A percentile compares a stretch with the other conserved stretches of the same genome.
These are phyloP conservation scores for Clavulina sp. DNA, from an alignment of 768 basidiomycete species.

Conservation along the genomic window DNA sequence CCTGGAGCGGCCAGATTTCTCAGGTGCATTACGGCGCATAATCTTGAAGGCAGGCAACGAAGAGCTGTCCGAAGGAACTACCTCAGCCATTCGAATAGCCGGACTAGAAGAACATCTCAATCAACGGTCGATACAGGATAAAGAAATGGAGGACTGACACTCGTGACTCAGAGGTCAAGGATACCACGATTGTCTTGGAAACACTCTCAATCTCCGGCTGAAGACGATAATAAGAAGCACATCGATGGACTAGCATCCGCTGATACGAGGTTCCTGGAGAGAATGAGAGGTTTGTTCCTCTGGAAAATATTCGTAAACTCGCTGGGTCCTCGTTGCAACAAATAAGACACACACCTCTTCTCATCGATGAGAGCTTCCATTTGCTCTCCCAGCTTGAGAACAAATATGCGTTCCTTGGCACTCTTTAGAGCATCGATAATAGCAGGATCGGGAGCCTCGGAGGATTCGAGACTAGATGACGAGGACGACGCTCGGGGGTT, in stretches of 20 bases:
- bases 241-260: conserved; percentile 70
- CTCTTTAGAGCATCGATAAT: conserved; percentile 73
- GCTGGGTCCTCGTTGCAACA: background rate
- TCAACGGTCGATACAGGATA: conserved; percentile 9
- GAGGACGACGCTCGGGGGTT: too few species aligned
- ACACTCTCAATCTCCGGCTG: conserved; percentile 45
- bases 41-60: conserved; percentile 73
- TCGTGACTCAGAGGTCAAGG: conserved; percentile 43
- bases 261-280: conserved; percentile 64
- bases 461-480: too few species aligned
- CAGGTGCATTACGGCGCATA: conserved; percentile 50
- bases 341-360: conserved; percentile 34
- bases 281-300: conserved; percentile 25
- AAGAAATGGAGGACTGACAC: conserved; percentile 35
- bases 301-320: conserved; percentile 1
- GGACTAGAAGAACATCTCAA: conserved; percentile 30
- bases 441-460: conserved; percentile 34
- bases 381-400: conserved; percentile 72
- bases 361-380: conserved; percentile 70
- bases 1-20: conserved; percentile 36
- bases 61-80: conserved; percentile 56
- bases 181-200: conserved; percentile 45
- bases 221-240: conserved; percentile 66
- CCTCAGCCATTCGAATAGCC: conserved; percentile 46
- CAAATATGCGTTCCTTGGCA: conserved; percentile 68